Percentiles rank a stretch among this genome's conserved stretches.
Evolutionary conservation across 2,329 filamentous ascomycete species (phyloP).

Genomic region (Botrytis hyacinthi): DNA sequence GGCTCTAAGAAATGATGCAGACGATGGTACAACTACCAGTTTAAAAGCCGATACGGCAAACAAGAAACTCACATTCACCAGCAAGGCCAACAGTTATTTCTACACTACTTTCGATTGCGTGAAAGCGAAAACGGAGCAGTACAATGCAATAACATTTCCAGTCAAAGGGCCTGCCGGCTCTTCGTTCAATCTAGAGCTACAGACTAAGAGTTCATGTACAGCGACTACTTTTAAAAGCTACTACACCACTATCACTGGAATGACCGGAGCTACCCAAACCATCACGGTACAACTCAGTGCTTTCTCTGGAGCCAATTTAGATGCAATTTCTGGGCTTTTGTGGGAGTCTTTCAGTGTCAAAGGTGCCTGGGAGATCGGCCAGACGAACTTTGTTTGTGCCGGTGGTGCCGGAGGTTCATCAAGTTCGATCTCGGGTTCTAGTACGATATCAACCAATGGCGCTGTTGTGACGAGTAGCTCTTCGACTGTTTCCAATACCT

Average conservation of each 20-base stretch:
- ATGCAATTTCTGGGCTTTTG: conserved; percentile 48
- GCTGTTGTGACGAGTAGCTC: conserved; percentile 1
- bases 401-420: conserved; percentile 19
- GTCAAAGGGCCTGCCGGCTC: conserved; percentile 46
- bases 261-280: conserved; percentile 51
- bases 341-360: conserved; percentile 43
- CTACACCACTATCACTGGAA: conserved; percentile 45
- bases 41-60: conserved; percentile 41
- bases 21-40: conserved; percentile 50
- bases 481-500: not conserved
- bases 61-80: conserved; percentile 51
- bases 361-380: conserved; percentile 49
- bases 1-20: conserved; percentile 36
- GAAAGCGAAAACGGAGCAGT: conserved; percentile 45
- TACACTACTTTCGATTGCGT: conserved; percentile 53
- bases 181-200: conserved; percentile 46
- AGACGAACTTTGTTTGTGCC: conserved; percentile 47
- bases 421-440: not conserved
- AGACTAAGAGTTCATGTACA: conserved; percentile 47
- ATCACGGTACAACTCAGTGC: conserved; percentile 50
- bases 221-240: conserved; percentile 45
- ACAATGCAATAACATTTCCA: conserved; percentile 48
- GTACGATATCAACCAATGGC: conserved; percentile 9
- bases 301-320: conserved; percentile 50
- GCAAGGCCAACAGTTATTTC: conserved; percentile 50